A percentile compares a stretch with the other conserved stretches of the same genome.
Conservation (phyloP, 2,329 filamentous ascomycete species). For the Cryphonectria naterciae region DNA sequence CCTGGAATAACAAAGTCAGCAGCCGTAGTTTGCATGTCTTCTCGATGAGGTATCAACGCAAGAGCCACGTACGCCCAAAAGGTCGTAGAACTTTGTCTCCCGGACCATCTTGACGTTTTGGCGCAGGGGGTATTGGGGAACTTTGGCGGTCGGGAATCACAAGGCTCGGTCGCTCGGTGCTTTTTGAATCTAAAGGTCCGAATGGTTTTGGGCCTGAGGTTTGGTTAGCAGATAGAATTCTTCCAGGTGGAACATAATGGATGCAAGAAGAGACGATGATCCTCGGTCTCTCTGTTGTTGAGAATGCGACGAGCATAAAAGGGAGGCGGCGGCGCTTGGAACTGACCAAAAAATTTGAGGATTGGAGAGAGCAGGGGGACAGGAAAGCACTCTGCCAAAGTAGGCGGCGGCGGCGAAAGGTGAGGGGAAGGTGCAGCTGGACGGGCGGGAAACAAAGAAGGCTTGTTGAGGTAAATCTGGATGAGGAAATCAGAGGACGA, state of each 20-base stretch:
- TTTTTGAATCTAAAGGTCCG: neutral
- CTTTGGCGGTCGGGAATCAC: neutral
- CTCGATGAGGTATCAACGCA: neutral
- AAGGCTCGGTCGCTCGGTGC: neutral
- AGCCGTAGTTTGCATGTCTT: neutral
- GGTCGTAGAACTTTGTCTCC: conserved; percentile 79
- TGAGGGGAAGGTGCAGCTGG: neutral
- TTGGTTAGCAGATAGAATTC: neutral
- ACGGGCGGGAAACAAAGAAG: neutral
- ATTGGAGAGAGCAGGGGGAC: neutral
- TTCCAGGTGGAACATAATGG: neutral
- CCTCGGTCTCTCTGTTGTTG: neutral
- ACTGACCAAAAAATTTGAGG: conserved; percentile 21
- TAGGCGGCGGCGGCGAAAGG: neutral
- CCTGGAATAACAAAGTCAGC: conserved; percentile 53
- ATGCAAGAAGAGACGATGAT: neutral
- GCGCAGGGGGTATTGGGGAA: neutral
- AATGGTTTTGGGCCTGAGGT: neutral
- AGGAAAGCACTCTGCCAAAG: neutral
- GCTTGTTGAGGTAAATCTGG: neutral
- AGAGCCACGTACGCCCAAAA: conserved; percentile 67
- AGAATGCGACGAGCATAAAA: neutral
- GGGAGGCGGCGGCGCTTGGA: neutral
- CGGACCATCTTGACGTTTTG: conserved; percentile 66
- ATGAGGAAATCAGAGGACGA: neutral